Evolutionary conservation across 2,329 filamentous ascomycete genomes (phyloP).

Genomic region (Biscogniauxia mediterranea): DNA sequence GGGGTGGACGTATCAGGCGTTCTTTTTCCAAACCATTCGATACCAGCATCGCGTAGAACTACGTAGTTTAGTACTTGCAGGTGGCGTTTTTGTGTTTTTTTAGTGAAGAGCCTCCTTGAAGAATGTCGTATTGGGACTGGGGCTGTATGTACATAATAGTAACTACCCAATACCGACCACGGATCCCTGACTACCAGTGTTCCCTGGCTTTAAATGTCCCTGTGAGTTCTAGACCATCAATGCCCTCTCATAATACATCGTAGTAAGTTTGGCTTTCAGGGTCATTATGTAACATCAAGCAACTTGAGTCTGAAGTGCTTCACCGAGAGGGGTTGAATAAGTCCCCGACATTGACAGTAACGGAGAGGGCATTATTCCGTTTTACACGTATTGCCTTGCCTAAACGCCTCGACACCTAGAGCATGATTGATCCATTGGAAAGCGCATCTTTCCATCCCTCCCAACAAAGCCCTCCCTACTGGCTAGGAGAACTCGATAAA

Average conservation of each 20-base stretch:
- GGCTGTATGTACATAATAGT: background rate
- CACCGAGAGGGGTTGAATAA: background rate
- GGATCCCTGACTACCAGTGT: background rate
- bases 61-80: background rate
- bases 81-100: background rate
- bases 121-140: background rate
- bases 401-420: background rate
- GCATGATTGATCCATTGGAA: background rate
- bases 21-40: too few species aligned
- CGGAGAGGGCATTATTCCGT: background rate
- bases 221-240: background rate
- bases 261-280: background rate
- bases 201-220: background rate
- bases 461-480: background rate
- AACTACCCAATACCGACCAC: background rate
- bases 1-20: too few species aligned
- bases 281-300: background rate
- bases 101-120: background rate
- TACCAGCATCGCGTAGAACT: background rate
- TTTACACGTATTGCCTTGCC: background rate
- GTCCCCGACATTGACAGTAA: background rate
- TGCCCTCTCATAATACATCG: background rate
- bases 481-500: background rate
- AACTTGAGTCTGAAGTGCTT: background rate
- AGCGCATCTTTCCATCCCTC: background rate